phyloP scores from a whole-genome alignment of 2,329 filamentous ascomycete genomes.

The Alternaria viburni region DNA sequence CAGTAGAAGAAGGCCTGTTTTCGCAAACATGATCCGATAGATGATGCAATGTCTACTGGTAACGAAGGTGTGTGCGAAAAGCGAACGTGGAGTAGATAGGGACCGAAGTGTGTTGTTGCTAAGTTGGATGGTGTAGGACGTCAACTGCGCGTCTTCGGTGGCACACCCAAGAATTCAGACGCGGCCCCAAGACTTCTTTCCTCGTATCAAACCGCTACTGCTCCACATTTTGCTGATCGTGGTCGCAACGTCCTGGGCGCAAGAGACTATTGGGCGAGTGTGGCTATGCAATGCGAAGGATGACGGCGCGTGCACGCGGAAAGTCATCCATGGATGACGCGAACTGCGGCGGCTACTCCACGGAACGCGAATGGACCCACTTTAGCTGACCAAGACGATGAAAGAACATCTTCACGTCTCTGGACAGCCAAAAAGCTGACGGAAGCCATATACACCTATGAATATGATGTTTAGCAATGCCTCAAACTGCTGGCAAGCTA shows the following conservation, averaged over 20 bases:
- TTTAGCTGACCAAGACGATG: not conserved
- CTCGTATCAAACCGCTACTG: slow-evolving; percentile 17
- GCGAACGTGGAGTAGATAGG: not conserved
- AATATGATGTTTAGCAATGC: not conserved
- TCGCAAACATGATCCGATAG: slow-evolving; percentile 18
- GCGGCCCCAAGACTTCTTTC: slow-evolving; percentile 9
- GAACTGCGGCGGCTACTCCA: not conserved
- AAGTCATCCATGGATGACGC: not conserved
- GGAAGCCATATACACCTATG: not conserved
- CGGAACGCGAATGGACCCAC: not conserved
- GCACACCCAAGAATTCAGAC: slow-evolving; percentile 2
- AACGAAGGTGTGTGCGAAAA: not conserved
- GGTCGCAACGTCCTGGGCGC: slow-evolving; percentile 6
- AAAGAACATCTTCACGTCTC: not conserved
- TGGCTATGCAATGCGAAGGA: not conserved
- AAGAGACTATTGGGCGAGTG: no score
- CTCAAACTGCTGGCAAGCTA: not conserved
- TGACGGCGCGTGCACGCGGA: not conserved
- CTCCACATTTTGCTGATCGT: slow-evolving; percentile 17
- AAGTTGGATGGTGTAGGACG: not conserved
- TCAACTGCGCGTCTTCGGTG: not conserved
- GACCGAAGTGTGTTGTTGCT: not conserved
- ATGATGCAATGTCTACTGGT: not conserved
- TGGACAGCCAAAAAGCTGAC: not conserved
- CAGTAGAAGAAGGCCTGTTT: slow-evolving; percentile 20